Percentiles rank a stretch among this genome's conserved stretches.
These are phyloP conservation scores for Botrytis tulipae DNA, from an alignment of 2,329 filamentous ascomycete genomes.

Conservation along the genomic window DNA sequence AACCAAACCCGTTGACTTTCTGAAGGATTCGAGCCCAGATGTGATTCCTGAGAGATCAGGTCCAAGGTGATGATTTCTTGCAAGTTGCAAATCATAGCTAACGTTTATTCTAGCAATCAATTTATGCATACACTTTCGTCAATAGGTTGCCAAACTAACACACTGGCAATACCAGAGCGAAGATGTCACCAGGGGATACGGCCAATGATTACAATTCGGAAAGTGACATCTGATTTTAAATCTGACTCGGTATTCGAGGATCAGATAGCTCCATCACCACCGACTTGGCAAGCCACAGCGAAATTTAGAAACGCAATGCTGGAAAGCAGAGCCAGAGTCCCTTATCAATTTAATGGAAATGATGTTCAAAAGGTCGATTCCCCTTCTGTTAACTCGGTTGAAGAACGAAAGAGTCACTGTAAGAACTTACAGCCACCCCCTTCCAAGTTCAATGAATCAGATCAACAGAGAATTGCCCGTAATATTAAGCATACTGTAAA, in stretches of 20 bases:
- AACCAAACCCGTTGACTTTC: slow-evolving; percentile 23
- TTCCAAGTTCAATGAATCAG: neutral
- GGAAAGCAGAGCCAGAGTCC: slow-evolving; percentile 4
- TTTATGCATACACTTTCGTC: neutral
- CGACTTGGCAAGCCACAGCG: slow-evolving; percentile 2
- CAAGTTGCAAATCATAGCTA: neutral
- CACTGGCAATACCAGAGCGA: neutral
- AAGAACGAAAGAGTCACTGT: slow-evolving; percentile 21
- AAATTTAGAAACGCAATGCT: neutral
- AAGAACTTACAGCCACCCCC: neutral
- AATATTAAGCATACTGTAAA: slow-evolving; percentile 28
- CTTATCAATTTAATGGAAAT: neutral
- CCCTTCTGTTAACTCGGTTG: slow-evolving; percentile 19
- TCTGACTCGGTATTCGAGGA: neutral
- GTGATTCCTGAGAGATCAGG: neutral
- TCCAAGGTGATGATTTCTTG: neutral
- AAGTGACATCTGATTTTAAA: neutral
- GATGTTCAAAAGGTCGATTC: neutral
- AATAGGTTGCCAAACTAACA: neutral
- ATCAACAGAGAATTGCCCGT: slow-evolving; percentile 19
- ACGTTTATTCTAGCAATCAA: neutral
- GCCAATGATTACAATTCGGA: slow-evolving; percentile 4
- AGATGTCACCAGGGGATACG: neutral
- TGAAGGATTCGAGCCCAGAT: slow-evolving; percentile 19
- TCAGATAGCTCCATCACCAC: slow-evolving; percentile 2